These are phyloP conservation scores for Chlorella sp. DNA, from an alignment of 139 green algal genomes.

Conservation along the genomic window DNA sequence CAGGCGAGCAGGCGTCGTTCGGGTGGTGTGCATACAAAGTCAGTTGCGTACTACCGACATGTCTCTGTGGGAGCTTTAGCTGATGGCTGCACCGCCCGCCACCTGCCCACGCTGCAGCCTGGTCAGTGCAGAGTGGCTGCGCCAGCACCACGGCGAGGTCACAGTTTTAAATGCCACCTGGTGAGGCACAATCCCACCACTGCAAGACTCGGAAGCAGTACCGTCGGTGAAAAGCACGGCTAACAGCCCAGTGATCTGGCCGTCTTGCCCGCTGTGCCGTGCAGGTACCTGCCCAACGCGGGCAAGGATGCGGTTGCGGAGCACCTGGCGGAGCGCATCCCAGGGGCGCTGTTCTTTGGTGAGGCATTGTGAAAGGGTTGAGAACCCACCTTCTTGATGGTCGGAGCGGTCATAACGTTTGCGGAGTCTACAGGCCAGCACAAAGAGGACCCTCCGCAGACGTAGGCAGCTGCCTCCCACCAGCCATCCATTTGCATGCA, in stretches of 20 bases:
- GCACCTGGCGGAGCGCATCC: slow-evolving; percentile 76
- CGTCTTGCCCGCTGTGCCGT: no score
- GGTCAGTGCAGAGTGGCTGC: slow-evolving; percentile 59
- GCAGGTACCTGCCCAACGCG: slow-evolving; percentile 19
- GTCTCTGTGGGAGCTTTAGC: not conserved
- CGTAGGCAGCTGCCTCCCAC: not conserved
- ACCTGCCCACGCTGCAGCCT: not conserved
- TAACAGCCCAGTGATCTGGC: no score
- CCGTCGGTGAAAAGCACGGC: no score
- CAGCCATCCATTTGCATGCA: not conserved
- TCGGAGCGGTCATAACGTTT: no score
- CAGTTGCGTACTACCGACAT: not conserved
- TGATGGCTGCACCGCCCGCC: no score
- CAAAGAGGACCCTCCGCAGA: no score
- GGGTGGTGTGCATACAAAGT: not conserved
- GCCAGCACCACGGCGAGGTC: slow-evolving; percentile 50
- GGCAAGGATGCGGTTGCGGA: slow-evolving; percentile 61
- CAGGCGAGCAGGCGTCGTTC: not conserved
- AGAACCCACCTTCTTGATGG: no score
- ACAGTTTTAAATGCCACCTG: slow-evolving; percentile 82
- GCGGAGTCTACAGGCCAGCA: no score
- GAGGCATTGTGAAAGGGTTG: not conserved
- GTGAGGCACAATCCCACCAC: no score
- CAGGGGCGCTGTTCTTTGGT: slow-evolving; percentile 75
- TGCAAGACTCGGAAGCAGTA: no score